phyloP scores from a whole-genome alignment of 2,329 filamentous ascomycete species.

The Clarireedia sp. region DNA sequence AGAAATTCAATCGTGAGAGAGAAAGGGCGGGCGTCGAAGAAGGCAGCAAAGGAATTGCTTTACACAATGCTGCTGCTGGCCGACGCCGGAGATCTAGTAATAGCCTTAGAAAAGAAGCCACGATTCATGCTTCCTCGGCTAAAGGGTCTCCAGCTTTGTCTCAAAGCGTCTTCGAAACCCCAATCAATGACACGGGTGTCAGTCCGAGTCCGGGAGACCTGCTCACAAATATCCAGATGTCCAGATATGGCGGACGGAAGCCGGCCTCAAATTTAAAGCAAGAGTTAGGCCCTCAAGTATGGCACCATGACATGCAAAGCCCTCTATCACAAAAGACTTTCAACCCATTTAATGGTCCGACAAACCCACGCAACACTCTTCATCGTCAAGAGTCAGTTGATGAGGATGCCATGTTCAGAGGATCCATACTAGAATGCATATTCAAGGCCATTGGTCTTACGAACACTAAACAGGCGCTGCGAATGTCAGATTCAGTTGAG shows the following conservation, averaged over 20 bases:
- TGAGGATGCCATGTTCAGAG: slow-evolving; percentile 81
- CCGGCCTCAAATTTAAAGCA: slow-evolving; percentile 16
- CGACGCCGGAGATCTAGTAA: slow-evolving; percentile 65
- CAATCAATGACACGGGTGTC: slow-evolving; percentile 22
- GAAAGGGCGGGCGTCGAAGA: slow-evolving; percentile 77
- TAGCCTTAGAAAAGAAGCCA: slow-evolving; percentile 70
- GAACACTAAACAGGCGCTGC: slow-evolving; percentile 54
- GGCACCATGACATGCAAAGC: slow-evolving; percentile 26
- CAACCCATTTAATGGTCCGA: slow-evolving; percentile 48
- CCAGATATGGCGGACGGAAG: slow-evolving; percentile 48
- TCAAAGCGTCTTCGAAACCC: slow-evolving; percentile 27
- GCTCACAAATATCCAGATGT: slow-evolving; percentile 66
- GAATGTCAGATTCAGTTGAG: slow-evolving; percentile 68
- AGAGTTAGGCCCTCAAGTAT: slow-evolving; percentile 22
- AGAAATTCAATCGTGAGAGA: slow-evolving; percentile 81
- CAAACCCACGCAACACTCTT: slow-evolving; percentile 40
- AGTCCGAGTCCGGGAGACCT: slow-evolving; percentile 69
- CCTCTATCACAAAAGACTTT: slow-evolving; percentile 40
- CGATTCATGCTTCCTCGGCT: slow-evolving; percentile 49
- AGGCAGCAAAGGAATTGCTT: slow-evolving; percentile 81
- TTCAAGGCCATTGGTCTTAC: slow-evolving; percentile 87
- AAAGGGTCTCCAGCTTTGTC: slow-evolving; percentile 16
- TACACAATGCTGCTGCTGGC: slow-evolving; percentile 69
- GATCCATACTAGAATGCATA: slow-evolving; percentile 89
- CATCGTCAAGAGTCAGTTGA: slow-evolving; percentile 76